Evolutionary conservation across 2,329 filamentous ascomycete species (phyloP), one percentile per base, ranked within the genome.

Genomic region (Malbranchea zuffiana): DNA sequence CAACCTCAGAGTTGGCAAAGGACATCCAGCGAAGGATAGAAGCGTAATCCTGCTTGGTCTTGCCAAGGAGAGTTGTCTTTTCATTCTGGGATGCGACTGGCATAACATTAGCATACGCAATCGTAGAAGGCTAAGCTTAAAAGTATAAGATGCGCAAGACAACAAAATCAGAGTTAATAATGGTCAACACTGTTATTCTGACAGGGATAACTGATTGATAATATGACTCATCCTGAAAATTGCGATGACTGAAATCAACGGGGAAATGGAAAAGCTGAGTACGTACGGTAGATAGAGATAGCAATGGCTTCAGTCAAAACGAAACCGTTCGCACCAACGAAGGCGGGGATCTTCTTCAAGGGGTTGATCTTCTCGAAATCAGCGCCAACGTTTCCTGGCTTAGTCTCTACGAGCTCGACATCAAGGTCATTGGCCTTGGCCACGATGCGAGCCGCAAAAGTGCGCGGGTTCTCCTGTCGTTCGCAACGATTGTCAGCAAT

Each of bases 41-140:
- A 55, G 90, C 90, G 67, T 96, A 88, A 78, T 98, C 90, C 74
- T 98, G 88, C 82, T 98, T 98, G 71, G 87, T 98, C 81, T 96
- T 96, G 61, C 90, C 90, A 55, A 98, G 79, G 50, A 98, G 86
- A 53, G 86, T 92, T 56, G 90, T 98, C 82, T 96, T 96, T 80
- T 96, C 90, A 67, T 98, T 98, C 72, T 98, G 90, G 54, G 90
- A 96, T 57, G 90, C 86, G 63, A 98, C 90, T 96, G 32, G 15
- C n/a, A 33, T 18, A 26, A n/a, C 17, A 16, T 44, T 23, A 39
- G 32, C 13, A 28, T 19, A 16, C 2, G 17, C 16, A 24, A 26
- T n/a, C 10, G 3, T 29, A 25, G 15, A 56, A 43, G 31, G 37
- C n/a, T n/a, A n/a, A n/a, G n/a, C n/a, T n/a, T n/a, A 51, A 51